A percentile compares a stretch with the other conserved stretches of the same genome.
Evolutionary conservation across 495 filamentous ascomycete species (phyloP).

Genomic region (Penicillium roqueforti): DNA sequence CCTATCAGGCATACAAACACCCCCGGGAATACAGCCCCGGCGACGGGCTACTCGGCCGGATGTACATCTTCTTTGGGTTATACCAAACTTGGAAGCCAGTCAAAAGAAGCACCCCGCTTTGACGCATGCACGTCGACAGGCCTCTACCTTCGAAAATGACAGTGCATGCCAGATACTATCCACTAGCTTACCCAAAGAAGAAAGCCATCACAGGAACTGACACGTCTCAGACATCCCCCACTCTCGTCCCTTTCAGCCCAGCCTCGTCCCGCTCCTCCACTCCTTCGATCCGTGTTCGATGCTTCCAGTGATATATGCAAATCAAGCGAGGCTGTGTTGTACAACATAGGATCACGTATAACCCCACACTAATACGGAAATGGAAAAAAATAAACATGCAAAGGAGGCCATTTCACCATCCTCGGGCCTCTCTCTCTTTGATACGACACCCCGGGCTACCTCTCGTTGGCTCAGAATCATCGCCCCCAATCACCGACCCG

Average conservation of each 20-base stretch:
- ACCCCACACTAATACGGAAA: slow-evolving; percentile 3
- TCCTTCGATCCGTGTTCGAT: slow-evolving; percentile 42
- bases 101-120: slow-evolving; percentile 2
- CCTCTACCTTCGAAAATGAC: not conserved
- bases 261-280: slow-evolving; percentile 22
- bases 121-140: not conserved
- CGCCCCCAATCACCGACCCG: not conserved
- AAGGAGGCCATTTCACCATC: slow-evolving; percentile 21
- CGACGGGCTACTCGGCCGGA: not conserved
- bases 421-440: slow-evolving; percentile 9
- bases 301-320: slow-evolving; percentile 12
- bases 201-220: slow-evolving; percentile 4
- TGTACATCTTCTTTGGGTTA: not conserved
- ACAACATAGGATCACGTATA: not conserved
- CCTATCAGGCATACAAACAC: not conserved
- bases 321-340: slow-evolving; percentile 12
- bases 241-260: slow-evolving; percentile 15
- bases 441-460: slow-evolving; percentile 13
- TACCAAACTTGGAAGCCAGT: not conserved
- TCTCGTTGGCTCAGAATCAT: not conserved
- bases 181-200: not conserved
- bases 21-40: not conserved
- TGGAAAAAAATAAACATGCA: slow-evolving; percentile 6
- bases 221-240: slow-evolving; percentile 8
- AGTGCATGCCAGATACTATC: not conserved